Evolutionary conservation across 768 basidiomycete species (phyloP).

Genomic region (Steccherinum ochraceum): DNA sequence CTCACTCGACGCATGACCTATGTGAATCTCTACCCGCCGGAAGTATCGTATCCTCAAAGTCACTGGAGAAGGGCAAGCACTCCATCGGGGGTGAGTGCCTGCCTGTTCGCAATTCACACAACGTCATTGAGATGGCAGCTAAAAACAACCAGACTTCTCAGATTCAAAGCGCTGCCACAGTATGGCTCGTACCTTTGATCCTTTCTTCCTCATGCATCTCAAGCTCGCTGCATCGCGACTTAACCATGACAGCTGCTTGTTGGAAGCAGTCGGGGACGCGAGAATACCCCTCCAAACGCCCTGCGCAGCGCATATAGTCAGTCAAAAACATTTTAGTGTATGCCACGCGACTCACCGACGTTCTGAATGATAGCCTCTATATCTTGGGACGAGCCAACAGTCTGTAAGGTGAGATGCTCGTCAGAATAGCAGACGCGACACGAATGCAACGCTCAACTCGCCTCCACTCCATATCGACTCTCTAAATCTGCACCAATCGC

Average conservation of each 20-base stretch:
- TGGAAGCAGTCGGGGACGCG: slow-evolving; percentile 61
- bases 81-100: slow-evolving; percentile 62
- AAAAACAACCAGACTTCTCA: too few relatives aligned
- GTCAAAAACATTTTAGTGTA: background rate
- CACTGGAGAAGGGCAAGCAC: slow-evolving; percentile 33
- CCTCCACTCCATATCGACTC: too few relatives aligned
- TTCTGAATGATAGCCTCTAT: too few relatives aligned
- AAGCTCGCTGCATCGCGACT: slow-evolving; percentile 44
- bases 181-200: too few relatives aligned
- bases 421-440: too few relatives aligned
- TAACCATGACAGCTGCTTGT: slow-evolving; percentile 41
- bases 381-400: too few relatives aligned
- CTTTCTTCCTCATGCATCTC: slow-evolving; percentile 57
- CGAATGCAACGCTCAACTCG: too few relatives aligned
- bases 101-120: slow-evolving; percentile 76
- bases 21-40: too few relatives aligned
- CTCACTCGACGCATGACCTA: slow-evolving; percentile 49
- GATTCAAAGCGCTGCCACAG: too few relatives aligned
- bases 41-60: background rate
- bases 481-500: too few relatives aligned
- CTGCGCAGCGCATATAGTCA: slow-evolving; percentile 6
- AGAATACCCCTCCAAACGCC: slow-evolving; percentile 13
- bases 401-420: too few relatives aligned
- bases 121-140: slow-evolving; percentile 75
- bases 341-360: too few relatives aligned